Percentiles rank a stretch among this genome's conserved stretches.
These are phyloP conservation scores for Fusarium verticillioides DNA, from an alignment of 2,329 filamentous ascomycete genomes.

Conservation along the genomic window DNA sequence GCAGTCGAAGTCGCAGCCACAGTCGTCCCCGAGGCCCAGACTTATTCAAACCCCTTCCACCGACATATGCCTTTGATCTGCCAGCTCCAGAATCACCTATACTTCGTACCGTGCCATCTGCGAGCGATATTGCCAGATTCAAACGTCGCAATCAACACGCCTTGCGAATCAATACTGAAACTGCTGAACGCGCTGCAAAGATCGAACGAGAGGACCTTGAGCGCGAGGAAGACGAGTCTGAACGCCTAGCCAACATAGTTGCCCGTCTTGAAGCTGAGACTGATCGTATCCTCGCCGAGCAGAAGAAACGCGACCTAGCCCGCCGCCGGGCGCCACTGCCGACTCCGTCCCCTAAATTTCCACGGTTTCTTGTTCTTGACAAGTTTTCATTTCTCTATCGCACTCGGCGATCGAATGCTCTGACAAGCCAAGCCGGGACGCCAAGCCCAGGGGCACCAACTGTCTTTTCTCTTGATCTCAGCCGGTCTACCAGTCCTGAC, in stretches of 20 bases:
- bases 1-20: conserved; percentile 27
- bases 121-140: conserved; percentile 37
- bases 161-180: conserved; percentile 35
- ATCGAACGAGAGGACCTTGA: conserved; percentile 33
- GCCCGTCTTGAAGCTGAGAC: conserved; percentile 60
- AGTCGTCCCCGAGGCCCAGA: conserved; percentile 26
- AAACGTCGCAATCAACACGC: conserved; percentile 40
- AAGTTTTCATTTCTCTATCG: conserved; percentile 60
- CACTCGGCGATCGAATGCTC: conserved; percentile 53
- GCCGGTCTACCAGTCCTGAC: conserved; percentile 49
- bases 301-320: conserved; percentile 61
- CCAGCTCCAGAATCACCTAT: conserved; percentile 28
- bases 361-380: conserved; percentile 57
- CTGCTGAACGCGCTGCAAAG: conserved; percentile 32
- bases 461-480: conserved; percentile 51
- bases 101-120: conserved; percentile 29
- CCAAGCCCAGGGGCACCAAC: conserved; percentile 50
- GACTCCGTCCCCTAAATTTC: conserved; percentile 46
- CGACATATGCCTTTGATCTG: conserved; percentile 12
- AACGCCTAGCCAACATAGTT: conserved; percentile 52
- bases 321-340: conserved; percentile 58
- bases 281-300: conserved; percentile 60
- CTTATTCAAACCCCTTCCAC: conserved; percentile 3
- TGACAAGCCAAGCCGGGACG: conserved; percentile 47
- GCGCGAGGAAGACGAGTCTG: conserved; percentile 35